Evolutionary conservation across 2,329 filamentous ascomycete genomes (phyloP), one percentile per base, ranked within the genome.

Genomic region (Pseudocercospora ulei): DNA sequence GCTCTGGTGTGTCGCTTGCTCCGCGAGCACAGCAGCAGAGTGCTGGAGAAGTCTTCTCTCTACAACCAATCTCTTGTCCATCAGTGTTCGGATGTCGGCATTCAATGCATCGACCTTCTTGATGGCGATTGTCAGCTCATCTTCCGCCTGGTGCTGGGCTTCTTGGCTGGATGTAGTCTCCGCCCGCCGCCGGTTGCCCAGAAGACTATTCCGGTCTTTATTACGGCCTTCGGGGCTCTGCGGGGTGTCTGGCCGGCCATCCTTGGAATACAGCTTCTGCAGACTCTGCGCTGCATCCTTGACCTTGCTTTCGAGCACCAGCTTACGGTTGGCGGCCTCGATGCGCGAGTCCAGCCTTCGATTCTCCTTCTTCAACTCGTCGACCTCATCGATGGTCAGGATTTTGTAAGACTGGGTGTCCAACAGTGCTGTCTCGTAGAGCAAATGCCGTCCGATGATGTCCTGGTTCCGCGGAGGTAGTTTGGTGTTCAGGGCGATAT

Each of bases 221-320:
- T 58, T 71, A 52, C 42, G 68, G 58, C 54, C 61, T 49, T 41
- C 69, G 61, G 44, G 63, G 60, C 53, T 68, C 48, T 72, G 71
- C 18, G 55, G 55, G 27, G 56, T 56, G 35, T 60, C 56, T 9
- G 53, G 48, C 19, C 55, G 66, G 35, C 69, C 67, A 52, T 68
- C 71, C 33, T 65, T 66, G 9, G 75, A 75, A 57, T 92, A 85
- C 18, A 98, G 69, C 53, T 81, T 79, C 42, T 80, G 79, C 63
- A 98, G 78, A 25, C 86, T 93, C 48, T 80, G 75, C 7, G 90
- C 85, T 1, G 90, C 90, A 70, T 96, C 88, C 53, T 86, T 82
- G 54, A 95, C 85, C 66, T 96, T 98, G 38, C 78, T 82, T 61
- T 98, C 90, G 29, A 96, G 77, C 19, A 79, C 78, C 23, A 98